Percentiles rank a stretch among this genome's conserved stretches.
Conservation (phyloP, 2,329 filamentous ascomycete species). For the Sphaerulina musiva region DNA sequence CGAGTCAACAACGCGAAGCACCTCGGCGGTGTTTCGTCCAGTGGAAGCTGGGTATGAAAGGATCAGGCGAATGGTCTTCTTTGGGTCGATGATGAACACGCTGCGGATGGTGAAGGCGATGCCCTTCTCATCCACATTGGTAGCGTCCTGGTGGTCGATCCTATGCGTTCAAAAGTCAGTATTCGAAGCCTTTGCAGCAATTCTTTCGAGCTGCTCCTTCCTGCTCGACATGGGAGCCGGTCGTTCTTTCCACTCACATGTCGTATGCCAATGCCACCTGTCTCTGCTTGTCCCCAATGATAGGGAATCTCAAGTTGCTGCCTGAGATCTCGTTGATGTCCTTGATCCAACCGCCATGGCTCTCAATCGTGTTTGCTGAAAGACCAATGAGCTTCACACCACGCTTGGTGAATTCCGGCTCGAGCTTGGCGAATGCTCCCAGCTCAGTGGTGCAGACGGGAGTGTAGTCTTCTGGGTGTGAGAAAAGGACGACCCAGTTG, state of each 20-base stretch:
- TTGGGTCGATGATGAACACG: slow-evolving; percentile 60
- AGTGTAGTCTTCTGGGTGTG: slow-evolving; percentile 59
- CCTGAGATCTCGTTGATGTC: slow-evolving; percentile 48
- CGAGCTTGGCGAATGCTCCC: slow-evolving; percentile 57
- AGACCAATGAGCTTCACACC: slow-evolving; percentile 57
- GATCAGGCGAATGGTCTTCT: slow-evolving; percentile 56
- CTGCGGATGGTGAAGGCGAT: slow-evolving; percentile 59
- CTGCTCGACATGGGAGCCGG: not conserved
- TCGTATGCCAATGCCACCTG: slow-evolving; percentile 48
- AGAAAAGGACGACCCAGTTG: slow-evolving; percentile 65
- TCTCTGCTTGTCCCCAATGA: slow-evolving; percentile 49
- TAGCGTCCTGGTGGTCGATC: slow-evolving; percentile 50
- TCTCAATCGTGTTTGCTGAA: slow-evolving; percentile 46
- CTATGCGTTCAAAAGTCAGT: slow-evolving; percentile 25
- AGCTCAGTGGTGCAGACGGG: slow-evolving; percentile 59
- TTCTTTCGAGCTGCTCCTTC: not conserved
- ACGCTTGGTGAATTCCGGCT: slow-evolving; percentile 58
- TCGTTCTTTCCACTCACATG: slow-evolving; percentile 37
- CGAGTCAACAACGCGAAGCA: slow-evolving; percentile 47
- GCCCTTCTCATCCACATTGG: slow-evolving; percentile 53
- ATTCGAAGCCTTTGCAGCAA: not conserved
- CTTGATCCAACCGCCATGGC: slow-evolving; percentile 47
- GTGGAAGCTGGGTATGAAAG: slow-evolving; percentile 58
- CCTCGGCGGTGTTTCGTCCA: slow-evolving; percentile 50
- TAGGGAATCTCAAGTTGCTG: slow-evolving; percentile 45